A percentile compares a stretch with the other conserved stretches of the same genome.
Evolutionary conservation across 495 filamentous ascomycete species (phyloP).

Genomic region (Penicillium roqueforti): DNA sequence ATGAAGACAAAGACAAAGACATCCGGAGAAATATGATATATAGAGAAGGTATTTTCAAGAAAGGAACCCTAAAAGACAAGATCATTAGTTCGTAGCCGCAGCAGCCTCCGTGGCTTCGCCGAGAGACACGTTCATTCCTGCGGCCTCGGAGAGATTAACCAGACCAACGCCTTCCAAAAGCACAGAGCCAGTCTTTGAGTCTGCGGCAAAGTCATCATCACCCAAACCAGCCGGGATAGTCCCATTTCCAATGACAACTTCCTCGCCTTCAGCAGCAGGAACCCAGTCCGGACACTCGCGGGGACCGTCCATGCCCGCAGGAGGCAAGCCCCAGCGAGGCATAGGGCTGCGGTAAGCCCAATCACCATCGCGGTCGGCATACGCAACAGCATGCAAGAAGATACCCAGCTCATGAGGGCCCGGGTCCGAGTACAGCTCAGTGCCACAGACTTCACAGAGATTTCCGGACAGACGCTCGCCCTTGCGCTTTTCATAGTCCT

Average conservation of each 20-base stretch:
- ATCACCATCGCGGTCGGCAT: slow-evolving; percentile 70
- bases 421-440: slow-evolving; percentile 88
- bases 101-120: background rate
- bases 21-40: background rate
- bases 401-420: slow-evolving; percentile 85
- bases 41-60: background rate
- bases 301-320: slow-evolving; percentile 56
- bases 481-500: slow-evolving; percentile 68
- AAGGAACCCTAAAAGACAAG: background rate
- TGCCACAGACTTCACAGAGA: slow-evolving; percentile 73
- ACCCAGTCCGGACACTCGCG: slow-evolving; percentile 48
- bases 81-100: background rate
- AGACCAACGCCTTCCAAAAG: slow-evolving; percentile 22
- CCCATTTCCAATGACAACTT: slow-evolving; percentile 37
- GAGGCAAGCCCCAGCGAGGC: slow-evolving; percentile 83
- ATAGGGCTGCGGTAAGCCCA: slow-evolving; percentile 86
- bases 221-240: slow-evolving; percentile 28
- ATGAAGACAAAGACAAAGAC: slow-evolving; percentile 4
- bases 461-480: slow-evolving; percentile 91
- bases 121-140: background rate
- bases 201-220: slow-evolving; percentile 16
- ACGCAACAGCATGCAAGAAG: slow-evolving; percentile 86
- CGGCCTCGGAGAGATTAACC: slow-evolving; percentile 14
- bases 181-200: slow-evolving; percentile 10
- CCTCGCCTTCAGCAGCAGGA: slow-evolving; percentile 30